These are phyloP conservation scores for Crassisporium funariophilum DNA, from an alignment of 768 basidiomycete species.

Conservation along the genomic window DNA sequence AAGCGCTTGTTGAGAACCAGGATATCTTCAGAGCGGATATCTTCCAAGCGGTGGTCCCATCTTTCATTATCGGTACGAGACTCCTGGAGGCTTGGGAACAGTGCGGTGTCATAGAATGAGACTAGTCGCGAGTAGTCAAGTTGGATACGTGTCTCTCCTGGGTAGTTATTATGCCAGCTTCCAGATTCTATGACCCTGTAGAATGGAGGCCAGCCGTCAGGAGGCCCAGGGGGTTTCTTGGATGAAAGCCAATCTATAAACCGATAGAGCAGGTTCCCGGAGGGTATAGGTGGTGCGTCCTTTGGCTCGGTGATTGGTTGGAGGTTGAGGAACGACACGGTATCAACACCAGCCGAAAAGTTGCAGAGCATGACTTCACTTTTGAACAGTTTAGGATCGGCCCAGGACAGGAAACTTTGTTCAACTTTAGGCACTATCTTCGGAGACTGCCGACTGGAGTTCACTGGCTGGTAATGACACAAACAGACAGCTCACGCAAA, in stretches of 20 bases:
- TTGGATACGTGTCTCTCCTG: slow-evolving; percentile 45
- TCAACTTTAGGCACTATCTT: too few relatives aligned
- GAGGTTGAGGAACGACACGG: slow-evolving; percentile 42
- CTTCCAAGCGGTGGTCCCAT: slow-evolving; percentile 36
- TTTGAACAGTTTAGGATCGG: not conserved
- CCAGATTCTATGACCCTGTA: slow-evolving; percentile 35
- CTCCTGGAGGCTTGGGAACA: slow-evolving; percentile 38
- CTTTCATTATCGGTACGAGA: slow-evolving; percentile 32
- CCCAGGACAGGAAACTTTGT: too few relatives aligned
- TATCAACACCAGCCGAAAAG: slow-evolving; percentile 40
- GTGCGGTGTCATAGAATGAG: slow-evolving; percentile 44
- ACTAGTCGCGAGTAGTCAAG: slow-evolving; percentile 43
- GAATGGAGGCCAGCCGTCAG: slow-evolving; percentile 3
- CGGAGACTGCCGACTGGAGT: too few relatives aligned
- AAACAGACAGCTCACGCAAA: too few relatives aligned
- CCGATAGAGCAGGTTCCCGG: not conserved
- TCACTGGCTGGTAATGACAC: too few relatives aligned
- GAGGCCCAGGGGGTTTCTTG: not conserved
- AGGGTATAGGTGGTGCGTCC: too few relatives aligned
- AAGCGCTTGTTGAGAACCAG: slow-evolving; percentile 25
- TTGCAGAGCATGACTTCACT: slow-evolving; percentile 54
- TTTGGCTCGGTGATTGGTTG: not conserved
- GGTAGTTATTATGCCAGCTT: slow-evolving; percentile 42
- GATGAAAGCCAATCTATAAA: too few relatives aligned
- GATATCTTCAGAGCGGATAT: slow-evolving; percentile 31